These are phyloP conservation scores for Cercospora canescens DNA, from an alignment of 2,329 filamentous ascomycete genomes.

Conservation along the genomic window DNA sequence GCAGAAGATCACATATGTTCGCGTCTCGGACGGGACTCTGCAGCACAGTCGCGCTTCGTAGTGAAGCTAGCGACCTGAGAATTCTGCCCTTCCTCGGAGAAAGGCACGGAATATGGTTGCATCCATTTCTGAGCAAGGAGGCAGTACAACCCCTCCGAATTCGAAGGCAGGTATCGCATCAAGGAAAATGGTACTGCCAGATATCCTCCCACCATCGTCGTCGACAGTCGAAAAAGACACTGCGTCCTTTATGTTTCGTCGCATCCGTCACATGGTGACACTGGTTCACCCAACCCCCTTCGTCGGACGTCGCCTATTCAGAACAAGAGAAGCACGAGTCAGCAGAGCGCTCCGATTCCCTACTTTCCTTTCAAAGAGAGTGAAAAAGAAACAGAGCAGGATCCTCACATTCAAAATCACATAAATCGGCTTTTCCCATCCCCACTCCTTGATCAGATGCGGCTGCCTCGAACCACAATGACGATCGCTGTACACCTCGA, in stretches of 20 bases:
- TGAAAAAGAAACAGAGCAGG: background rate
- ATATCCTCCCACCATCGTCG: background rate
- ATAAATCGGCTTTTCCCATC: background rate
- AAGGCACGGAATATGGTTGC: no score
- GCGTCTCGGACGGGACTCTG: no score
- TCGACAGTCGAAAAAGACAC: slow-evolving; percentile 2
- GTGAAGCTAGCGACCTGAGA: no score
- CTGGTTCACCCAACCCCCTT: background rate
- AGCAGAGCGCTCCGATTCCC: background rate
- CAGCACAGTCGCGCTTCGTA: no score
- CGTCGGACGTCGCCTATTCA: background rate
- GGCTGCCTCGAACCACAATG: background rate
- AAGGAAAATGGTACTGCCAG: background rate
- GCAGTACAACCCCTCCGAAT: no score
- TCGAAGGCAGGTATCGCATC: no score
- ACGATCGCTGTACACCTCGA: background rate
- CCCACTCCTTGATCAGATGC: background rate
- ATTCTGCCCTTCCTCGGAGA: no score
- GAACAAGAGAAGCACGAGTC: no score
- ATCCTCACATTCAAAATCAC: slow-evolving; percentile 5
- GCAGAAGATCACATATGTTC: no score
- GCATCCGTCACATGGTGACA: background rate
- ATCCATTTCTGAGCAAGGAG: no score
- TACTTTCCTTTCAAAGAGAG: background rate
- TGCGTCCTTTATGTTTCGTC: background rate